These are phyloP conservation scores for Solanum neorickii DNA, from an alignment of 257 asterid species.

Conservation along the genomic window DNA sequence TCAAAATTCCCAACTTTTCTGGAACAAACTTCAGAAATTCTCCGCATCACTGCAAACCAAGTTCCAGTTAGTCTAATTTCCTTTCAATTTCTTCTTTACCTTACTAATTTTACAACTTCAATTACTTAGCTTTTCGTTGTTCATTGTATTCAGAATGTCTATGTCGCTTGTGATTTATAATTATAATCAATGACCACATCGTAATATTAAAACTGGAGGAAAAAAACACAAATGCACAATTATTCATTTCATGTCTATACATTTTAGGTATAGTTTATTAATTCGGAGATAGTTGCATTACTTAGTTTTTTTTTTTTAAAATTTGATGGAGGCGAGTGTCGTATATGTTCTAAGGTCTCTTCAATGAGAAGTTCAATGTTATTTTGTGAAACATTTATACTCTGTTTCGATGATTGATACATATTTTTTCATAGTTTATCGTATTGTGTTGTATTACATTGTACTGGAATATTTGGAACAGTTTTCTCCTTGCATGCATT, in stretches of 20 bases:
- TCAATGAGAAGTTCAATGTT: not conserved
- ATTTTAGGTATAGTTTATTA: not conserved
- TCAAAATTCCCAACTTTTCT: conserved; percentile 55
- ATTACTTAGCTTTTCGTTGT: not conserved
- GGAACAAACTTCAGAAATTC: conserved; percentile 55
- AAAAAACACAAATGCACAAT: not conserved
- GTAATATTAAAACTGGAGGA: not conserved
- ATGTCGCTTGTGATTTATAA: not conserved
- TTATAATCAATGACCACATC: not conserved
- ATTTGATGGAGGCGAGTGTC: not conserved
- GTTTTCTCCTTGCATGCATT: not conserved
- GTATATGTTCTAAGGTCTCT: not conserved
- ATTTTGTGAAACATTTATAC: not conserved
- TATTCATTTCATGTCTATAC: not conserved
- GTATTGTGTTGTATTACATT: not conserved
- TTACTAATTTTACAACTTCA: not conserved
- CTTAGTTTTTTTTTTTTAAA: too few species aligned
- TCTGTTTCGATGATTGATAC: not conserved
- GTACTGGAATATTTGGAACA: not conserved
- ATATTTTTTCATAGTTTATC: not conserved
- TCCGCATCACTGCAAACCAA: conserved; percentile 38
- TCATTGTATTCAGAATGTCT: not conserved
- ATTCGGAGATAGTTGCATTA: not conserved
- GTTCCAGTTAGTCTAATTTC: conserved; percentile 23
- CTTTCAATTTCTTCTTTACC: not conserved